phyloP scores from a whole-genome alignment of 306 rosid species.

The Casuarina equisetifolia region DNA sequence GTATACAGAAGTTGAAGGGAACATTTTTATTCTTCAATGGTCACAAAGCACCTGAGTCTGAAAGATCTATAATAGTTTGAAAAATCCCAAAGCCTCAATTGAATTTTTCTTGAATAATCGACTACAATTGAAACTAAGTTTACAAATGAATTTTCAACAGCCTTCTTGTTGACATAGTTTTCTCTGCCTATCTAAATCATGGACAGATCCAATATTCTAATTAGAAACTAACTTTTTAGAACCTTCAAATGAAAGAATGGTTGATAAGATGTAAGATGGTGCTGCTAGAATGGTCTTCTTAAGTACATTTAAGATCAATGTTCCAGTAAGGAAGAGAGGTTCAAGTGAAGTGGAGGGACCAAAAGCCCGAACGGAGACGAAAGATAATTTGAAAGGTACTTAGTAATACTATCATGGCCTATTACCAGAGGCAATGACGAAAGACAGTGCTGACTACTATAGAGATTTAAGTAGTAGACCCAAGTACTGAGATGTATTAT shows the following conservation, averaged over 20 bases:
- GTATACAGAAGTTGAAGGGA: too few species aligned
- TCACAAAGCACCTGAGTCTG: too few species aligned
- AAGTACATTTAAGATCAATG: background rate
- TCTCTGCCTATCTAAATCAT: background rate
- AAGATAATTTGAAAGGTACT: background rate
- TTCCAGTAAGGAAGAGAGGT: background rate
- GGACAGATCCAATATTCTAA: background rate
- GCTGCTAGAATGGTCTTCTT: background rate
- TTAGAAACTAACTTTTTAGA: background rate
- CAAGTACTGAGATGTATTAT: background rate
- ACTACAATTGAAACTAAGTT: background rate
- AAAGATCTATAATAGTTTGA: too few species aligned
- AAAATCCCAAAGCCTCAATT: background rate
- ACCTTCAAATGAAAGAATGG: background rate
- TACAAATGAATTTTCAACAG: constrained; percentile 7
- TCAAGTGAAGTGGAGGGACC: background rate
- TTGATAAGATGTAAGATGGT: background rate
- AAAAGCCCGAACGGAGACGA: background rate
- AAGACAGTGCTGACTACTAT: background rate
- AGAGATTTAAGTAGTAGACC: background rate
- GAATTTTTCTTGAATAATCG: background rate
- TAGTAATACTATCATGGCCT: background rate
- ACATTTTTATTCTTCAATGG: too few species aligned
- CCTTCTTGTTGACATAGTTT: background rate
- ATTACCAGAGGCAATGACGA: background rate